Evolutionary conservation across 2,329 filamentous ascomycete species (phyloP).

Genomic region (Aspergillus sp.): DNA sequence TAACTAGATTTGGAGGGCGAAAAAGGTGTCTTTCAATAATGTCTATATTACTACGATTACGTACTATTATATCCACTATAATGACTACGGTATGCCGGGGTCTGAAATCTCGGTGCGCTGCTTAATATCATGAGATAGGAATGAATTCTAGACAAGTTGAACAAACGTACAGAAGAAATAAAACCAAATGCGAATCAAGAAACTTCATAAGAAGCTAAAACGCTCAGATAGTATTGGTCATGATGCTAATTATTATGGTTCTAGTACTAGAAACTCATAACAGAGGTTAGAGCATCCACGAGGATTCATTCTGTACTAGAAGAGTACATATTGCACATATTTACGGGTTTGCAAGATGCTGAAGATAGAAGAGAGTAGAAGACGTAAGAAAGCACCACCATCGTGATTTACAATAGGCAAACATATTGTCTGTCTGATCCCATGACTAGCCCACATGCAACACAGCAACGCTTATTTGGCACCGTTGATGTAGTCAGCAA

Average conservation of each 20-base stretch:
- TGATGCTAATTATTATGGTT: not conserved
- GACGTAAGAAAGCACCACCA: constrained; percentile 12
- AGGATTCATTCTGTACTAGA: constrained; percentile 8
- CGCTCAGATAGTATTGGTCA: not conserved
- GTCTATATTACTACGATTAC: constrained; percentile 7
- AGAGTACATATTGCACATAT: constrained; percentile 21
- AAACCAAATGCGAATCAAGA: not conserved
- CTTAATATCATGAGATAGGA: constrained; percentile 3
- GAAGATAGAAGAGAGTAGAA: constrained; percentile 10
- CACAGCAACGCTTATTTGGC: constrained; percentile 31
- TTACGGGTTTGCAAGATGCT: constrained; percentile 19
- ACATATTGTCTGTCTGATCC: constrained; percentile 12
- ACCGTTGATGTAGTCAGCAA: constrained; percentile 77
- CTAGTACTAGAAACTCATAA: not conserved
- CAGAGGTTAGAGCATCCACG: not conserved
- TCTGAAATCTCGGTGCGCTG: not conserved
- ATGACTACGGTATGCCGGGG: not conserved
- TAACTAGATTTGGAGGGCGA: not conserved
- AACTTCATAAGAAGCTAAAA: not conserved
- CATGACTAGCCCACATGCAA: constrained; percentile 14
- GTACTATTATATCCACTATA: constrained; percentile 2
- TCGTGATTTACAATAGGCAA: constrained; percentile 19
- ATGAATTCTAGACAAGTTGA: not conserved
- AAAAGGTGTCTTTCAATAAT: not conserved
- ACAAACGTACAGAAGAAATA: not conserved